These are phyloP conservation scores for Pyricularia pennisetigena DNA, from an alignment of 2,329 filamentous ascomycete species.

Conservation along the genomic window DNA sequence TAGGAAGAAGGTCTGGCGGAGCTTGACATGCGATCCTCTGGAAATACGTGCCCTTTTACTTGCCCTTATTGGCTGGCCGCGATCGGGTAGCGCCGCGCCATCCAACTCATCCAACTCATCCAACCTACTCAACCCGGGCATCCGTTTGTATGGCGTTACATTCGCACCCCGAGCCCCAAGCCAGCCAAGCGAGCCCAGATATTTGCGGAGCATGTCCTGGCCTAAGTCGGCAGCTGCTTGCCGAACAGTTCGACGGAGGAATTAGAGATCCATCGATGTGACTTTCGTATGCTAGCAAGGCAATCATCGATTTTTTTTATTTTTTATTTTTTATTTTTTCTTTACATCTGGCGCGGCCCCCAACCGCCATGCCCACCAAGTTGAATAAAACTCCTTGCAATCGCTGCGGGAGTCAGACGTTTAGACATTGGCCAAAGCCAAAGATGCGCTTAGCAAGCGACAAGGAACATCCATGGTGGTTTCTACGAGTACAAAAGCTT, in stretches of 20 bases:
- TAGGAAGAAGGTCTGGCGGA: neutral
- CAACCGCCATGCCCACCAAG: neutral
- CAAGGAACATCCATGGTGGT: neutral
- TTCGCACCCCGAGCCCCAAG: neutral
- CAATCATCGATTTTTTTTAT: neutral
- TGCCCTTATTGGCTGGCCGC: neutral
- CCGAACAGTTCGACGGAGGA: neutral
- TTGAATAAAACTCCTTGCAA: neutral
- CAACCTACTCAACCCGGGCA: too few species aligned
- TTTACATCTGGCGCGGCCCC: too few species aligned
- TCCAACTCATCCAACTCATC: neutral
- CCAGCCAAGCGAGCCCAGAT: neutral
- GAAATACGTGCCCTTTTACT: neutral
- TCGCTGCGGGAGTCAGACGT: neutral
- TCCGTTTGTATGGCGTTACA: neutral
- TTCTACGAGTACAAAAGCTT: neutral
- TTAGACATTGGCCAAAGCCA: neutral
- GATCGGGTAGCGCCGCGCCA: neutral
- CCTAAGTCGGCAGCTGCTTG: neutral
- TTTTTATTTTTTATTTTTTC: neutral
- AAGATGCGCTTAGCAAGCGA: neutral
- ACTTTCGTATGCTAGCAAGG: neutral
- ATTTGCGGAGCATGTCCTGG: neutral
- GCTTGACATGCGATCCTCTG: too few species aligned
- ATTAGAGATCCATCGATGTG: neutral